phyloP scores from a whole-genome alignment of 352 stramenopile genomes.

The Globisporangium paroecandrum region DNA sequence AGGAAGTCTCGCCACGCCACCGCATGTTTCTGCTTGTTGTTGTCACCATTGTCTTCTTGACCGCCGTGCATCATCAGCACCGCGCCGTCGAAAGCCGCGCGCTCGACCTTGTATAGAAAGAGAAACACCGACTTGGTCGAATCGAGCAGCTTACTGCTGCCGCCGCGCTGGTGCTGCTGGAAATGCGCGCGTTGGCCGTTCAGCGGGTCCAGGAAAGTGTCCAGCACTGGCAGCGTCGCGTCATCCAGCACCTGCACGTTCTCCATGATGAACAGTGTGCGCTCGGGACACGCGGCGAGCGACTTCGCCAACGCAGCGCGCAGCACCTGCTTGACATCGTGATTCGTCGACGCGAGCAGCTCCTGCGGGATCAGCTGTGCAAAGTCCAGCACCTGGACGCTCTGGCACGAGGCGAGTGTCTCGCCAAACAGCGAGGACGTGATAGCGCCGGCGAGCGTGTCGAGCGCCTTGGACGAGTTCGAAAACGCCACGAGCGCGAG shows the following conservation, averaged over 20 bases:
- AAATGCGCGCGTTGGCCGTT: conserved; percentile 65
- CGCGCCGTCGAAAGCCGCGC: conserved; percentile 2
- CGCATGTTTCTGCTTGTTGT: conserved; percentile 5
- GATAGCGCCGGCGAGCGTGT: conserved; percentile 14
- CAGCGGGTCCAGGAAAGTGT: conserved; percentile 67
- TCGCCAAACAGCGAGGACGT: conserved; percentile 11
- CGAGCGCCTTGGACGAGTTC: conserved; percentile 28
- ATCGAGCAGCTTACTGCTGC: conserved; percentile 39
- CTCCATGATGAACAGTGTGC: conserved; percentile 50
- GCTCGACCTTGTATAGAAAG: conserved; percentile 46
- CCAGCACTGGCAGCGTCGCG: conserved; percentile 46
- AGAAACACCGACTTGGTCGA: conserved; percentile 53
- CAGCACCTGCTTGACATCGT: conserved; percentile 46
- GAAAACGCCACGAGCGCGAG: conserved; percentile 57
- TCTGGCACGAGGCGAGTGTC: not conserved
- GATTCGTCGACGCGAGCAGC: conserved; percentile 26
- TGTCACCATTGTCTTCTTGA: not conserved
- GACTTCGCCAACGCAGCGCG: conserved; percentile 31
- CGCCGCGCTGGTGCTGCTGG: conserved; percentile 31
- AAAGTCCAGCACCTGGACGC: conserved; percentile 25
- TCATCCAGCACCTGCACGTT: conserved; percentile 47
- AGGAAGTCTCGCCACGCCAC: conserved; percentile 55
- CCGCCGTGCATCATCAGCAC: not conserved
- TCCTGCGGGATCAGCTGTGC: conserved; percentile 23
- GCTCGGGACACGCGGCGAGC: conserved; percentile 39